phyloP scores from a whole-genome alignment of 176 grass and related monocot species.

The Zea mays region DNA sequence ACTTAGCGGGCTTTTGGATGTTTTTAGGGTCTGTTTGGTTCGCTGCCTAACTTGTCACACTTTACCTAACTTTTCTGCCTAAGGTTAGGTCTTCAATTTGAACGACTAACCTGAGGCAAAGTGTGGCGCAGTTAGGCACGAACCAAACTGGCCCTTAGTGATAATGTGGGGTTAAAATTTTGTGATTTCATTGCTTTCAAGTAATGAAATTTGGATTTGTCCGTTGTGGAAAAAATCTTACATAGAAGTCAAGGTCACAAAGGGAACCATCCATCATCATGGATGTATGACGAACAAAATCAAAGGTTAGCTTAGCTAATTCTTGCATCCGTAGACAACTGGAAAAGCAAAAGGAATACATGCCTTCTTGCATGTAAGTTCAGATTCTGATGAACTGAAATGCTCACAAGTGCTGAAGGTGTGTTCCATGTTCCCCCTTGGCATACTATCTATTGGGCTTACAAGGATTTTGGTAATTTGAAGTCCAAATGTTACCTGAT shows the following conservation, averaged over 20 bases:
- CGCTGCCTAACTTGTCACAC: no score
- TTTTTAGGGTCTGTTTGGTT: no score
- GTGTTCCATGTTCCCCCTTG: neutral
- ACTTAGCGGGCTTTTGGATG: no score
- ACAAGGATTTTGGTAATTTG: neutral
- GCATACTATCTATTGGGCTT: neutral
- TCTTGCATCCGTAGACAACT: slow-evolving; percentile 1
- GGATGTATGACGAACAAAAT: neutral
- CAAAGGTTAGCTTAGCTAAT: neutral
- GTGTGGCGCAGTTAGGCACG: no score
- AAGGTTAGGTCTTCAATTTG: no score
- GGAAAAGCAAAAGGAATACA: slow-evolving; percentile 4
- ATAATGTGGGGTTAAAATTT: no score
- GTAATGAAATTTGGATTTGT: no score
- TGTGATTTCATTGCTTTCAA: no score
- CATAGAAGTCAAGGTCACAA: slow-evolving; percentile 13
- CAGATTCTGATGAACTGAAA: slow-evolving; percentile 1
- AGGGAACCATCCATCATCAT: neutral
- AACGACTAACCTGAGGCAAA: no score
- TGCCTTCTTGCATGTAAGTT: slow-evolving; percentile 5
- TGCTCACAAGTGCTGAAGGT: neutral
- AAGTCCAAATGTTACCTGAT: neutral
- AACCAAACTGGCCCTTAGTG: no score
- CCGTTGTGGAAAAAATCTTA: no score
- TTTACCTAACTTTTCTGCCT: no score